Percentiles rank a stretch among this genome's conserved stretches.
These are phyloP conservation scores for Prinsepia uniflora DNA, from an alignment of 306 rosid species.

Conservation along the genomic window DNA sequence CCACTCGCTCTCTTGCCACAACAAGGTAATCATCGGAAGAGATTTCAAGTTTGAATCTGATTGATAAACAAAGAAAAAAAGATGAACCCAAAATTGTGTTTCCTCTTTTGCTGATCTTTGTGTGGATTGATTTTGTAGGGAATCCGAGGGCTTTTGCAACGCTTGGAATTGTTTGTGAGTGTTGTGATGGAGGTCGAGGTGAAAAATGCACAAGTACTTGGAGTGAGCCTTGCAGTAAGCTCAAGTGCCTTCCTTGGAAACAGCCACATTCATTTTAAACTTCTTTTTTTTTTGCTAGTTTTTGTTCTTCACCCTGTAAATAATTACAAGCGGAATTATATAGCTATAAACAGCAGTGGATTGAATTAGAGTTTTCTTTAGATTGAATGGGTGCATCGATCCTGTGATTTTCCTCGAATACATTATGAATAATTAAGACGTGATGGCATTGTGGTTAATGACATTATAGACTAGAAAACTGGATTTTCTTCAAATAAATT, in stretches of 20 bases:
- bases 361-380: no score
- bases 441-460: no score
- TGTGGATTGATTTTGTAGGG: constrained; percentile 6
- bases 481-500: no score
- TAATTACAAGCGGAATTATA: no score
- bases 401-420: no score
- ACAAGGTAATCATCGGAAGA: constrained; percentile 18
- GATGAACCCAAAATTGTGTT: background rate
- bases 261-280: background rate
- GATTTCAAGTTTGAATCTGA: no score
- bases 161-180: constrained; percentile 40
- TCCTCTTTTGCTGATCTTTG: background rate
- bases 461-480: no score
- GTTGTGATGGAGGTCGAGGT: constrained; percentile 35
- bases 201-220: constrained; percentile 30
- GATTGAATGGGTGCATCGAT: no score
- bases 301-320: background rate
- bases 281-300: background rate
- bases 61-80: background rate
- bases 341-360: no score
- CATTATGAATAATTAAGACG: no score
- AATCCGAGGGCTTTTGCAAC: constrained; percentile 26
- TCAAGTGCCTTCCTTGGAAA: constrained; percentile 45
- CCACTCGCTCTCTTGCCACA: constrained; percentile 20
- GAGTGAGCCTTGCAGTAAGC: constrained; percentile 30